A percentile compares a stretch with the other conserved stretches of the same genome.
These are phyloP conservation scores for Coniochaeta sp. DNA, from an alignment of 2,329 filamentous ascomycete genomes.

Conservation along the genomic window DNA sequence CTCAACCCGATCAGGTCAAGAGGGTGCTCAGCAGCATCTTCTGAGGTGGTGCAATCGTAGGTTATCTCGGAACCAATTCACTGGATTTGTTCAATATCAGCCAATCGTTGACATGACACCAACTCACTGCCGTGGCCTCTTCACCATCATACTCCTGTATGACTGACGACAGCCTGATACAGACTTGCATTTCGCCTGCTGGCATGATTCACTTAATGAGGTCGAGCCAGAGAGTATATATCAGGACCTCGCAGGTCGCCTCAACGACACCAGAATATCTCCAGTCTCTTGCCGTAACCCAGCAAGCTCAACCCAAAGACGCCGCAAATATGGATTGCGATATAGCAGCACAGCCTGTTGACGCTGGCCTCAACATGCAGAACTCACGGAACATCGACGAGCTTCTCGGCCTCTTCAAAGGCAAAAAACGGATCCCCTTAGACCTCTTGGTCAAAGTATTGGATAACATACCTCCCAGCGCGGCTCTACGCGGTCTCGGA, in stretches of 20 bases:
- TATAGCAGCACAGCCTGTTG: not conserved
- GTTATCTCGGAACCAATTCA: no score
- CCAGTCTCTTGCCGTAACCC: no score
- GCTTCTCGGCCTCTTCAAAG: not conserved
- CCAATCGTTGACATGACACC: not conserved
- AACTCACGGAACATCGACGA: not conserved
- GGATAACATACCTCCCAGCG: not conserved
- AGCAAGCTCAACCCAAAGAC: not conserved
- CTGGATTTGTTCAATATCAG: no score
- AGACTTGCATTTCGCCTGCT: not conserved
- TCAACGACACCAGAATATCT: no score
- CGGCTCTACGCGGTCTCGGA: not conserved
- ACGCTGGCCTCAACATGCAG: not conserved
- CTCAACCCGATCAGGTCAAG: constrained; percentile 49
- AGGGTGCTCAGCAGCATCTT: constrained; percentile 61
- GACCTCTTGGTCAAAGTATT: not conserved
- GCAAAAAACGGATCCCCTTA: not conserved
- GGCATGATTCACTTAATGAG: not conserved
- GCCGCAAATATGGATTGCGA: not conserved
- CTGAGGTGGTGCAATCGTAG: constrained; percentile 20
- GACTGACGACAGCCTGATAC: not conserved
- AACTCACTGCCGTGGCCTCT: not conserved
- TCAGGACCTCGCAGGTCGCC: not conserved
- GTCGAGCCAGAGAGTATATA: not conserved
- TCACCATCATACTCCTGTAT: not conserved